Evolutionary conservation across 108 stramenopile genomes (phyloP).

Genomic region (Fistulifera pelliculosa): DNA sequence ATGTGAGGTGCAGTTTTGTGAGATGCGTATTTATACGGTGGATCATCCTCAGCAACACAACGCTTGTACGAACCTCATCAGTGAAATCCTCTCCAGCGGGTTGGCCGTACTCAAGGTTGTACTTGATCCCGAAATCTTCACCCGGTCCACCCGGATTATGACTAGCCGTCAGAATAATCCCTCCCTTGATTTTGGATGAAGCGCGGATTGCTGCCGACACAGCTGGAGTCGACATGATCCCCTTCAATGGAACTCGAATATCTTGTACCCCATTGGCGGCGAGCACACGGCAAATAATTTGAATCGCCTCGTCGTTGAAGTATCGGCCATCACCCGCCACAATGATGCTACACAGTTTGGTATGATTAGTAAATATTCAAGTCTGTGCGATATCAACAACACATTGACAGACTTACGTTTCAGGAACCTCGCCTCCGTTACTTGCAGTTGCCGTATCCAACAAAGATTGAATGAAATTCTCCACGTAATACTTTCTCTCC

Average conservation of each 20-base stretch:
- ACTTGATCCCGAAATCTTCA: slow-evolving; percentile 96
- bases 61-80: slow-evolving; percentile 63
- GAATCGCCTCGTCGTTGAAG: slow-evolving; percentile 91
- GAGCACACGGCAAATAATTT: slow-evolving; percentile 79
- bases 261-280: slow-evolving; percentile 84
- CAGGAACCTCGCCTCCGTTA: slow-evolving; percentile 67
- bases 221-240: slow-evolving; percentile 93
- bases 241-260: slow-evolving; percentile 87
- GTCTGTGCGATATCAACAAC: not conserved
- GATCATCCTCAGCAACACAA: slow-evolving; percentile 3
- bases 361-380: not conserved
- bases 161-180: slow-evolving; percentile 95
- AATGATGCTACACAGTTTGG: slow-evolving; percentile 38
- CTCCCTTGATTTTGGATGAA: slow-evolving; percentile 34
- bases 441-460: slow-evolving; percentile 74
- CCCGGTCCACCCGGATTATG: slow-evolving; percentile 99
- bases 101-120: slow-evolving; percentile 92
- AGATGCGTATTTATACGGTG: not conserved
- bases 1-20: not conserved
- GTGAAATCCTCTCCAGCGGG: slow-evolving; percentile 96
- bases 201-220: slow-evolving; percentile 84
- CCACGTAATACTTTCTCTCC: slow-evolving; percentile 70
- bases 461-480: slow-evolving; percentile 96
- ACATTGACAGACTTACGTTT: slow-evolving; percentile 54
- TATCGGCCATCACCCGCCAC: slow-evolving; percentile 90